Conservation (phyloP, 2,329 filamentous ascomycete species). For the Pyricularia sp. region DNA sequence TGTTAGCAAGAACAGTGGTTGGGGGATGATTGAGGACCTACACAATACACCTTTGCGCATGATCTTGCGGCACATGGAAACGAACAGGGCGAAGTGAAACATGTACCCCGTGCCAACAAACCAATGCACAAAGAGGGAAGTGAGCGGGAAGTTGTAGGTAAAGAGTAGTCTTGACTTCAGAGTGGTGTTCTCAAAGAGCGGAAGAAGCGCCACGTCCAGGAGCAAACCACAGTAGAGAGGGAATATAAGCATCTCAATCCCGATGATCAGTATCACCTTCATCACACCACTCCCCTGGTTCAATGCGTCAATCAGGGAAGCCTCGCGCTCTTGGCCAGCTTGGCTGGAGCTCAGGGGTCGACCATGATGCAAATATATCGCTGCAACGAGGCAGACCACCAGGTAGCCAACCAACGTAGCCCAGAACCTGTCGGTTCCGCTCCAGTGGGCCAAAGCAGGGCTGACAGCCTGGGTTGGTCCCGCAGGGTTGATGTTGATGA, state of each 20-base stretch:
- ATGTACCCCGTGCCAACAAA: constrained; percentile 98
- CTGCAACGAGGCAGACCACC: constrained; percentile 59
- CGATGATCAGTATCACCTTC: constrained; percentile 96
- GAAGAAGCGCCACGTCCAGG: constrained; percentile 76
- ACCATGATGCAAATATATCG: constrained; percentile 65
- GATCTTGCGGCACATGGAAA: constrained; percentile 97
- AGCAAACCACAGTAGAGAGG: constrained; percentile 90
- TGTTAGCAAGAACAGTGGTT: neutral
- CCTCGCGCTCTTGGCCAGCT: constrained; percentile 54
- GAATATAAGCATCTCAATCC: constrained; percentile 97
- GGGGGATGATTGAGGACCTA: constrained; percentile 29
- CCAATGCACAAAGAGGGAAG: constrained; percentile 95
- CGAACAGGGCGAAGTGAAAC: constrained; percentile 98
- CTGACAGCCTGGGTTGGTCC: constrained; percentile 28
- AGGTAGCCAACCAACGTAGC: constrained; percentile 74
- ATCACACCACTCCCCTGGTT: constrained; percentile 92
- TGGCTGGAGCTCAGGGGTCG: constrained; percentile 49
- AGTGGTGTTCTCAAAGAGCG: constrained; percentile 73
- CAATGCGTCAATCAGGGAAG: constrained; percentile 65
- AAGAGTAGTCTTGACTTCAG: constrained; percentile 67
- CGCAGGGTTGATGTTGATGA: constrained; percentile 39
- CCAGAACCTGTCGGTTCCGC: constrained; percentile 47
- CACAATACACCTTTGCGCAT: constrained; percentile 89
- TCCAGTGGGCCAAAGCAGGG: constrained; percentile 54
- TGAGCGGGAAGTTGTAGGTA: constrained; percentile 65